Conservation (phyloP, 2,329 filamentous ascomycete species). For the Colletotrichum tropicale region DNA sequence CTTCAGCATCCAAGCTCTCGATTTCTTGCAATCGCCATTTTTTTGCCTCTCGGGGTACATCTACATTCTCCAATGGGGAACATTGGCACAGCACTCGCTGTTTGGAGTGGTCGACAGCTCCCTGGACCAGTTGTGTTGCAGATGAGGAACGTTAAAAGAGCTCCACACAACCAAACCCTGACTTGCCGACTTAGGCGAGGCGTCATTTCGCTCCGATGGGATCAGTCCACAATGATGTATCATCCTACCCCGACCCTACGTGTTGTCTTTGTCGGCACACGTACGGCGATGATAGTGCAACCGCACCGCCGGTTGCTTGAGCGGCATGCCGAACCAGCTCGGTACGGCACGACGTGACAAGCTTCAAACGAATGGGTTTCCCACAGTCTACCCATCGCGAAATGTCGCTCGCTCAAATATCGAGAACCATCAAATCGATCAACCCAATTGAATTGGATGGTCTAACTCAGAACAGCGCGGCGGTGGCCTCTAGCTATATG, state of each 20-base stretch:
- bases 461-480: neutral
- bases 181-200: slow-evolving; percentile 21
- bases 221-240: slow-evolving; percentile 24
- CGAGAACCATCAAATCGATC: neutral
- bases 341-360: neutral
- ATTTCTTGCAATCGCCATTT: neutral
- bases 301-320: neutral
- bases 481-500: neutral
- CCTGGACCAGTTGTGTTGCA: neutral
- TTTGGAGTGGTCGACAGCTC: neutral
- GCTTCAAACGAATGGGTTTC: neutral
- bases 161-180: slow-evolving; percentile 9
- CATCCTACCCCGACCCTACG: slow-evolving; percentile 3
- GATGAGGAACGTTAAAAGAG: slow-evolving; percentile 6
- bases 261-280: neutral
- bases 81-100: neutral
- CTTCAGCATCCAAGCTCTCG: neutral
- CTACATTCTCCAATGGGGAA: neutral
- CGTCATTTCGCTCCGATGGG: slow-evolving; percentile 20
- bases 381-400: neutral
- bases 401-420: neutral
- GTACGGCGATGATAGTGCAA: neutral
- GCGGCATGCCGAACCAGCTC: neutral
- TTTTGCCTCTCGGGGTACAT: neutral
- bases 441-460: neutral